Evolutionary conservation across 345 rosid species (phyloP), one percentile per base, ranked within the genome.

Genomic region (Gossypium rotundifolium): DNA sequence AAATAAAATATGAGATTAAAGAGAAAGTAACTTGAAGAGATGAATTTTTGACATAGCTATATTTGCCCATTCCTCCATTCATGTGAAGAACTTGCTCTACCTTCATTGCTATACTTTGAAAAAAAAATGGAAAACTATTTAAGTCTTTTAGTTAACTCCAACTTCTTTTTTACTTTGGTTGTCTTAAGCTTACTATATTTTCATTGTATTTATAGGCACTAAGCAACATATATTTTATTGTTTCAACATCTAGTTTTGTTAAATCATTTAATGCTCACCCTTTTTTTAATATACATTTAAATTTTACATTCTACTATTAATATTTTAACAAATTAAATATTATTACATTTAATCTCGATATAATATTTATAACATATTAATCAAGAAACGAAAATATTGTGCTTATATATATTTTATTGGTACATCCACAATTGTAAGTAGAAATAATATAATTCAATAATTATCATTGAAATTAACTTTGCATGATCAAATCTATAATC

Each of bases 31-130:
- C 75, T 23, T 63, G 75, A 27, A 1, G 11, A 2, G 53, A 53
- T 2, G 76, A 76, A 42, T 60, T 60, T n/a, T 11, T 72, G 3
- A 55, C 77, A 53, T 76, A 73, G 61, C 83, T 73, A 2, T 8
- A 11, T 53, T 69, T 14, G 7, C 72, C 75, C 1, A 7, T 40
- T 11, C 75, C 77, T 17, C 67, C 49, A 0, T 70, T 77, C 77
- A 80, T 72, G 62, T 69, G 72, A 42, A 74, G 55, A 12, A 74
- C 54, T 61, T 54, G 65, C 68, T 73, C 61, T 3, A 74, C 60
- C 12, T 63, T 70, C 78, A 53, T 78, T 61, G 69, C 49, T 17
- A 12, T 48, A 18, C 44, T 62, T 14, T 23, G 10, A 22, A 22
- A 57, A 57, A n/a, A 3, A 57, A 57, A 10, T 33, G 40, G 40